Evolutionary conservation across 441 rosid species (phyloP), one percentile per base, ranked within the genome.

Genomic region (Metrosideros polymorpha): DNA sequence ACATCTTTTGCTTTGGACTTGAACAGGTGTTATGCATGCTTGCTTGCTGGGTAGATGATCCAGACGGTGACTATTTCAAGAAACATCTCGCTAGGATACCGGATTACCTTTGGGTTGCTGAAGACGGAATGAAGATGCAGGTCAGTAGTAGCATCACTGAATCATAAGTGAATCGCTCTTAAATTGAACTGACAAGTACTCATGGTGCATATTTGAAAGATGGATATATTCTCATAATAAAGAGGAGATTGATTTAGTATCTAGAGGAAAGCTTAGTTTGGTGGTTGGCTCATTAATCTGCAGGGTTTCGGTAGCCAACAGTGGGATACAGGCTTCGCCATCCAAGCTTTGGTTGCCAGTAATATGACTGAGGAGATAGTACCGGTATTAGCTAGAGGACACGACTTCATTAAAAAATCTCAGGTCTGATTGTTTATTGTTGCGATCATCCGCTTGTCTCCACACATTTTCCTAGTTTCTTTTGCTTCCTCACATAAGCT

Each of bases 121-220:
- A 87, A 43, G 88, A 87, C 27, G 84, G 88, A 47, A 87, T 87
- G 88, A 87, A 55, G 82, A 87, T 87, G 88, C 88, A 86, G 85
- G 85, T 82, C 0, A 51, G 61, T 25, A 27, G 13, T 30, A 61
- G 42, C 17, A 32, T 17, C 75, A 17, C 12, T 0, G 43, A 63
- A 2, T 6, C 18, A 17, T 63, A 9, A 18, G 24, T 17, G 75
- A 30, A 61, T 30, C 8, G 24, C 24, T 24, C 76, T 63, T 4
- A n/a, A 32, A 18, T 18, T 0, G 10, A 30, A 63, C 0, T 32
- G 76, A 32, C 8, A 63, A 3, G 1, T 8, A 3, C 84, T 47
- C 4, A 18, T 63, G 6, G 12, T 63, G 76, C 76, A 18, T 32
- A 19, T 63, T 32, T 63, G 43, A 63, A 63, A 61, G 5, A 1